phyloP scores from a whole-genome alignment of 257 asterid species.

The Oldenlandia corymbosa region DNA sequence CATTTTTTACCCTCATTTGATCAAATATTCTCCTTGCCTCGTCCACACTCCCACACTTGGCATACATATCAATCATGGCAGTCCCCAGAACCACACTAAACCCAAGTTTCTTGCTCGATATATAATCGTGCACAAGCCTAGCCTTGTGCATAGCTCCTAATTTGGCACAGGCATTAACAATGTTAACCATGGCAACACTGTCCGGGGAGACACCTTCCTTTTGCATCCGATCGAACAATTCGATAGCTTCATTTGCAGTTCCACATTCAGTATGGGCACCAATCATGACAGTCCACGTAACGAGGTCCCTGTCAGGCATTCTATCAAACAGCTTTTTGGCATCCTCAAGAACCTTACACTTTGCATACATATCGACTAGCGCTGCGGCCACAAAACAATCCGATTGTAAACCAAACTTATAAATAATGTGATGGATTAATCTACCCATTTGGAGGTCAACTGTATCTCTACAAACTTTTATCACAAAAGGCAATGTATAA shows the following conservation, averaged over 20 bases:
- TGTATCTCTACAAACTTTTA: constrained; percentile 40
- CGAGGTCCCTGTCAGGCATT: constrained; percentile 45
- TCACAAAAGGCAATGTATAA: constrained; percentile 46
- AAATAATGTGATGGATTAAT: constrained; percentile 36
- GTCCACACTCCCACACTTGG: constrained; percentile 48
- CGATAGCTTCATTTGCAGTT: constrained; percentile 34
- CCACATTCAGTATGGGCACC: constrained; percentile 58
- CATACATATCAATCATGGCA: constrained; percentile 50
- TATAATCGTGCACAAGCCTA: constrained; percentile 30
- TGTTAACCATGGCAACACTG: constrained; percentile 43
- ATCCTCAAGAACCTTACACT: constrained; percentile 34
- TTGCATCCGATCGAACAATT: constrained; percentile 43
- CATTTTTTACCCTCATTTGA: constrained; percentile 34
- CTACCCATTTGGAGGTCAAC: constrained; percentile 36
- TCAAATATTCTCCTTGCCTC: constrained; percentile 44
- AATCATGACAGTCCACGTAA: constrained; percentile 57
- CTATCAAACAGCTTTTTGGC: constrained; percentile 39
- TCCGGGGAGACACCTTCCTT: constrained; percentile 39
- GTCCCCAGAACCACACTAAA: constrained; percentile 47
- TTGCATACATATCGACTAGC: constrained; percentile 50
- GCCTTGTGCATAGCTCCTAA: constrained; percentile 50
- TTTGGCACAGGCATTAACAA: constrained; percentile 51
- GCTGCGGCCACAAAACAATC: constrained; percentile 36
- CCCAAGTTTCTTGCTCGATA: constrained; percentile 18
- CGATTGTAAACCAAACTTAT: constrained; percentile 34